Evolutionary conservation across 129 eudicot genomes (phyloP).

Genomic region (Centrapalus pauciflorus): DNA sequence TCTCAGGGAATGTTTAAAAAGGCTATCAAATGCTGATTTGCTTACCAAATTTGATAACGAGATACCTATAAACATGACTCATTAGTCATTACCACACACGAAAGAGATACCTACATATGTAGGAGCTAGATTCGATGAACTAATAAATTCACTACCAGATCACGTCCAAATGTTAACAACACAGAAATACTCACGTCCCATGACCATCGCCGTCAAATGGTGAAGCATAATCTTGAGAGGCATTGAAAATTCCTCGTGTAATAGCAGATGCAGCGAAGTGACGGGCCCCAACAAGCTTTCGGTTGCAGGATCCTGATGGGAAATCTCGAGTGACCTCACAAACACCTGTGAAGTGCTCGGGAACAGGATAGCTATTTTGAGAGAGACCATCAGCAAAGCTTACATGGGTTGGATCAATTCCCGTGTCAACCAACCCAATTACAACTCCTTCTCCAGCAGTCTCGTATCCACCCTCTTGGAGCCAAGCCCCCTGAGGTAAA

Average conservation of each 20-base stretch:
- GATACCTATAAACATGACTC: neutral
- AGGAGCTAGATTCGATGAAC: neutral
- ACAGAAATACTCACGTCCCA: conserved; percentile 70
- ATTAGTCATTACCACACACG: neutral
- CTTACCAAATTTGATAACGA: neutral
- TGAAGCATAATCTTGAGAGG: conserved; percentile 91
- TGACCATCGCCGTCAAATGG: conserved; percentile 97
- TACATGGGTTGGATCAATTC: conserved; percentile 87
- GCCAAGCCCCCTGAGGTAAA: conserved; percentile 96
- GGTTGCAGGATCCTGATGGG: conserved; percentile 96
- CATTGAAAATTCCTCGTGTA: conserved; percentile 90
- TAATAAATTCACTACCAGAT: neutral
- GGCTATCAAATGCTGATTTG: neutral
- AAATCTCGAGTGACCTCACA: conserved; percentile 95
- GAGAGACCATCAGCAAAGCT: conserved; percentile 70
- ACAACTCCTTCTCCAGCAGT: conserved; percentile 94
- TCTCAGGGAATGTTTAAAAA: neutral
- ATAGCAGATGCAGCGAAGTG: conserved; percentile 99
- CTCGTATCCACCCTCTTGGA: conserved; percentile 73
- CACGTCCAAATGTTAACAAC: neutral
- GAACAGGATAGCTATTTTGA: conserved; percentile 68
- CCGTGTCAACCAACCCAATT: conserved; percentile 93
- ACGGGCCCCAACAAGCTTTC: conserved; percentile 95
- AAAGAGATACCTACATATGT: neutral
- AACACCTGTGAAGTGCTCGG: conserved; percentile 70